Evolutionary conservation across 75 land plant genomes (phyloP), one percentile per base, ranked within the genome.

Genomic region (Sequoiadendron giganteum): DNA sequence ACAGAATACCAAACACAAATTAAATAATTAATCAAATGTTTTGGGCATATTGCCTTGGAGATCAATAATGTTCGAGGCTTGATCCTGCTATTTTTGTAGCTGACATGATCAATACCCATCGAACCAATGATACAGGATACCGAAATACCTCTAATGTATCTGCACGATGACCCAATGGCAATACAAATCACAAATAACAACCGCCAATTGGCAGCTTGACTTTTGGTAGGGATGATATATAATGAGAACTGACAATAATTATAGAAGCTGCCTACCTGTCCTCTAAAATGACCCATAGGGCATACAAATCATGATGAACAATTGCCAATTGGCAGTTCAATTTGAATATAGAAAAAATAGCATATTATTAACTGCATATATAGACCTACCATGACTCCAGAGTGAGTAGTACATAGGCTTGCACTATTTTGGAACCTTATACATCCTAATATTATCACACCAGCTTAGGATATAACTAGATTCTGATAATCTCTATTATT

Each of bases 171-270:
- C n/a, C 82, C 32, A 82, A 47, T 45, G 30, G 84, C 52, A 45
- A 82, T n/a, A 47, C 30, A 82, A 82, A 82, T 47, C 30, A 82
- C 84, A 82, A 47, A 45, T n/a, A 82, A 42, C n/a, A 80, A 82
- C 49, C 47, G 49, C 84, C 84, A 82, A 82, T 82, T 82, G 30
- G 84, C 84, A 28, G 54, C 84, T 82, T 82, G 84, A 82, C 84
- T 82, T 82, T 25, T 30, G 42, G 84, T 28, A 82, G 48, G 43
- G 30, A 43, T 25, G 47, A 45, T 45, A 82, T 82, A 45, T 13
- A 34, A n/a, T n/a, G 34, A 47, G 48, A 3, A 47, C 54, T 43
- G 49, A 82, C 34, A n/a, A 82, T 82, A 82, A 82, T 45, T 45
- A 82, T 82, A 28, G 48, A 45, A 28, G 84, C 48, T 47, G 43